These are phyloP conservation scores for Phoma sp. DNA, from an alignment of 2,329 filamentous ascomycete genomes.

Conservation along the genomic window DNA sequence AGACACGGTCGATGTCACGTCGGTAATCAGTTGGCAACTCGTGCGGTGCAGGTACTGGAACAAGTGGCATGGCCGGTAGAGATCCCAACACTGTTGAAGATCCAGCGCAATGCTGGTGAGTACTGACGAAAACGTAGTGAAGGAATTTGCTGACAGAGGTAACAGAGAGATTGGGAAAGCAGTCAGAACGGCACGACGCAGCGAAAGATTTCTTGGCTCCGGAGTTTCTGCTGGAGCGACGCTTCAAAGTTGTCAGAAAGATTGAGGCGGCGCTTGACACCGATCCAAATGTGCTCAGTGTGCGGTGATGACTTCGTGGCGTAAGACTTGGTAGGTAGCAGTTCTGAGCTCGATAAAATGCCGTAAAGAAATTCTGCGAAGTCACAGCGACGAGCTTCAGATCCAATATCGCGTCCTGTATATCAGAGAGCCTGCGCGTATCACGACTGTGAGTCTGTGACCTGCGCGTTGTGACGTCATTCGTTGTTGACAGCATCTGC, in stretches of 20 bases:
- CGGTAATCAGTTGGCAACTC: neutral
- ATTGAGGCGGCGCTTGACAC: neutral
- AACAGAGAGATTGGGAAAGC: neutral
- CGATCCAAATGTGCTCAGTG: neutral
- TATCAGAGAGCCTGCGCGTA: no score
- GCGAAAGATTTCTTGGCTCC: neutral
- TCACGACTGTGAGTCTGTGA: no score
- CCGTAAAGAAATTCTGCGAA: no score
- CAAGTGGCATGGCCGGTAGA: neutral
- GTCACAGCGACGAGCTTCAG: no score
- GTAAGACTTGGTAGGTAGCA: no score
- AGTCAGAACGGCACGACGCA: neutral
- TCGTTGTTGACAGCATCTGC: neutral
- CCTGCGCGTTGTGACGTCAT: neutral
- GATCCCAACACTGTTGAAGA: neutral
- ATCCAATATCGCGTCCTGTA: no score
- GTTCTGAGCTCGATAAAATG: no score
- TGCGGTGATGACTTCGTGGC: neutral
- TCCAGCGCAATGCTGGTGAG: constrained; percentile 1
- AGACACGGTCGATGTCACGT: constrained; percentile 5
- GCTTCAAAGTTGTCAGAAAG: neutral
- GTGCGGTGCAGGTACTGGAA: neutral
- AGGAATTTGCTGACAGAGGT: neutral
- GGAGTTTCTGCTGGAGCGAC: neutral
- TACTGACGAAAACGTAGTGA: neutral